These are phyloP conservation scores for Pythium dissotocum DNA, from an alignment of 352 stramenopile species.

Conservation along the genomic window DNA sequence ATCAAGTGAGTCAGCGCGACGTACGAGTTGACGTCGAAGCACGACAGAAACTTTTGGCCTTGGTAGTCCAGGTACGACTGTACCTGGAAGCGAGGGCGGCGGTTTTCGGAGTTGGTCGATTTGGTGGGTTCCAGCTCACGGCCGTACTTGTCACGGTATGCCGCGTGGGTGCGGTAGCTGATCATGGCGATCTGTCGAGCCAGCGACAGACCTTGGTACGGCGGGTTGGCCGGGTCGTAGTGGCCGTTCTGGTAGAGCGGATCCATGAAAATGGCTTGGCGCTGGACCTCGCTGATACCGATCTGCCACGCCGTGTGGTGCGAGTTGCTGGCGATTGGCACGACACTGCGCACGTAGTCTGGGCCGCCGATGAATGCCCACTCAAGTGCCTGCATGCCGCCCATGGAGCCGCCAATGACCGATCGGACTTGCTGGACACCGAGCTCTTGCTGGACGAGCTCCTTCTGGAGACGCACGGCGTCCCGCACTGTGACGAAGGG, in stretches of 20 bases:
- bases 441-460: constrained; percentile 88
- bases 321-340: constrained; percentile 94
- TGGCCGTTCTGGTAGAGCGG: constrained; percentile 86
- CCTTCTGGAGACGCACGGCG: constrained; percentile 90
- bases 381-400: constrained; percentile 97
- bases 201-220: constrained; percentile 83
- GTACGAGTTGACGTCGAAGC: constrained; percentile 97
- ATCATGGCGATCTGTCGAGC: constrained; percentile 97
- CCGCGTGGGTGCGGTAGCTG: constrained; percentile 92
- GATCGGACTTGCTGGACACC: constrained; percentile 78
- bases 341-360: constrained; percentile 86
- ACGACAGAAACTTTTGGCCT: constrained; percentile 94
- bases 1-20: constrained; percentile 95
- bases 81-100: constrained; percentile 60
- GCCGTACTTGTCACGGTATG: constrained; percentile 94
- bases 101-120: constrained; percentile 21
- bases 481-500: constrained; percentile 92
- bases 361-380: constrained; percentile 87
- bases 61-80: constrained; percentile 91
- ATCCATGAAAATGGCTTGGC: constrained; percentile 96
- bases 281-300: constrained; percentile 93
- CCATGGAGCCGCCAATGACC: constrained; percentile 95
- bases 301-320: constrained; percentile 97
- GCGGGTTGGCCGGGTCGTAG: constrained; percentile 69
- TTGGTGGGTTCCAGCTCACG: constrained; percentile 40